These are phyloP conservation scores for Solanum infundibuliforme DNA, from an alignment of 257 asterid species.

Conservation along the genomic window DNA sequence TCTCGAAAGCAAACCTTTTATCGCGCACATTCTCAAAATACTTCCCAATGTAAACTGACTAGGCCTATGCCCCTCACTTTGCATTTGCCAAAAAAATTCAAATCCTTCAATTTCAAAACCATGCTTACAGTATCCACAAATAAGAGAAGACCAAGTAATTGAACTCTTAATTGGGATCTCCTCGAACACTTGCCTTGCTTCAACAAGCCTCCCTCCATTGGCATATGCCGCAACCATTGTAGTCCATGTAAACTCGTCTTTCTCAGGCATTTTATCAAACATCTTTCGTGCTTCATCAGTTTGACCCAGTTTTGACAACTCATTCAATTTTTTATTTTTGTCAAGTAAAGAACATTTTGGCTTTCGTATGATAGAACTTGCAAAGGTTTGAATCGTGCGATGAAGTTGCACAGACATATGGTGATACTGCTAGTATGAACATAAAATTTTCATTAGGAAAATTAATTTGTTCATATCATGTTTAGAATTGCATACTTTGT, in stretches of 20 bases:
- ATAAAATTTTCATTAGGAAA: background rate
- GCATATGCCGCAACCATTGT: slow-evolving; percentile 63
- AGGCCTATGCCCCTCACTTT: slow-evolving; percentile 40
- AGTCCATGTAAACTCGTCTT: slow-evolving; percentile 67
- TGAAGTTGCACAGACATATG: slow-evolving; percentile 1
- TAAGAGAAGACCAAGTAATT: slow-evolving; percentile 67
- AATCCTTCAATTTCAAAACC: slow-evolving; percentile 55
- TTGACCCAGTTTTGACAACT: slow-evolving; percentile 22
- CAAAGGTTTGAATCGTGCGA: background rate
- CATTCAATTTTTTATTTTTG: slow-evolving; percentile 23
- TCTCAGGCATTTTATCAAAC: slow-evolving; percentile 60
- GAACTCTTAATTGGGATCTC: slow-evolving; percentile 35
- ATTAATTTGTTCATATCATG: background rate
- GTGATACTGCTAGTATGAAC: background rate
- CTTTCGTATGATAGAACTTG: background rate
- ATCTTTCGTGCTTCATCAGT: slow-evolving; percentile 51
- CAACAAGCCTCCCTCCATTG: slow-evolving; percentile 41
- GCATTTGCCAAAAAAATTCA: slow-evolving; percentile 52
- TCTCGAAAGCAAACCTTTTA: slow-evolving; percentile 39
- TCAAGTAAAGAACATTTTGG: slow-evolving; percentile 12
- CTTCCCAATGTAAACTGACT: slow-evolving; percentile 58
- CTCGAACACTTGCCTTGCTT: slow-evolving; percentile 47
- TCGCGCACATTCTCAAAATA: slow-evolving; percentile 60
- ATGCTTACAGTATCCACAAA: slow-evolving; percentile 70
- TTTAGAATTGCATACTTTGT: background rate